phyloP scores from a whole-genome alignment of 345 rosid species.

The Aquilaria malaccensis region DNA sequence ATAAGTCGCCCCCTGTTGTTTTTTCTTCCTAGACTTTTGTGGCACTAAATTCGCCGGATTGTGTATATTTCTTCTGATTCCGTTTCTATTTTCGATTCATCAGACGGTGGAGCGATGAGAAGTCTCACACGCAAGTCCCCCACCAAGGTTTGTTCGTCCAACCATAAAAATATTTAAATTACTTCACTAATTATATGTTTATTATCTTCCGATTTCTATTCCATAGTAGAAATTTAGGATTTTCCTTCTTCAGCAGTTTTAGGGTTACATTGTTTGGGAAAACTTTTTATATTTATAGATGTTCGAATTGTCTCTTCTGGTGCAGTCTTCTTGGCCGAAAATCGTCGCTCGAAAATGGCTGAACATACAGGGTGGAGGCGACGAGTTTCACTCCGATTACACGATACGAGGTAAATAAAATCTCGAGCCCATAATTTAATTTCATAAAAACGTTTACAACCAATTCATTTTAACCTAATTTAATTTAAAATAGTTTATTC shows the following conservation, averaged over 20 bases:
- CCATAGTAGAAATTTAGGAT: too few species aligned
- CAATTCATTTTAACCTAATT: too few species aligned
- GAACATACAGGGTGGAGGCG: conserved; percentile 56
- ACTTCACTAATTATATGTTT: too few species aligned
- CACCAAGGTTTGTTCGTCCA: conserved; percentile 36
- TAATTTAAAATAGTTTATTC: too few species aligned
- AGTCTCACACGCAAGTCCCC: conserved; percentile 35
- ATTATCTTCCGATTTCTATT: too few species aligned
- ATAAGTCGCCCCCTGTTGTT: conserved; percentile 17
- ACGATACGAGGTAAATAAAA: conserved; percentile 34
- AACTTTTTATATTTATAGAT: too few species aligned
- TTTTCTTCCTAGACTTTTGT: not conserved
- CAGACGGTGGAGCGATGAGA: conserved; percentile 30
- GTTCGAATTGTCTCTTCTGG: not conserved
- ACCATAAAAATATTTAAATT: not conserved
- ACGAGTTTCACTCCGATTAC: conserved; percentile 72
- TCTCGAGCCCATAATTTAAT: too few species aligned
- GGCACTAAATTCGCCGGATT: not conserved
- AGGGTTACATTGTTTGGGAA: too few species aligned
- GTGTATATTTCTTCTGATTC: conserved; percentile 3
- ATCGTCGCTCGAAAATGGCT: conserved; percentile 75
- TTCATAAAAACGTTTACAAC: too few species aligned
- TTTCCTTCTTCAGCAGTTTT: too few species aligned
- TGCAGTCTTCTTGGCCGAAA: conserved; percentile 74
- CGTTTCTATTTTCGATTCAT: conserved; percentile 16